Evolutionary conservation across 2,329 filamentous ascomycete genomes (phyloP).

Genomic region (Aureobasidium pullulans): DNA sequence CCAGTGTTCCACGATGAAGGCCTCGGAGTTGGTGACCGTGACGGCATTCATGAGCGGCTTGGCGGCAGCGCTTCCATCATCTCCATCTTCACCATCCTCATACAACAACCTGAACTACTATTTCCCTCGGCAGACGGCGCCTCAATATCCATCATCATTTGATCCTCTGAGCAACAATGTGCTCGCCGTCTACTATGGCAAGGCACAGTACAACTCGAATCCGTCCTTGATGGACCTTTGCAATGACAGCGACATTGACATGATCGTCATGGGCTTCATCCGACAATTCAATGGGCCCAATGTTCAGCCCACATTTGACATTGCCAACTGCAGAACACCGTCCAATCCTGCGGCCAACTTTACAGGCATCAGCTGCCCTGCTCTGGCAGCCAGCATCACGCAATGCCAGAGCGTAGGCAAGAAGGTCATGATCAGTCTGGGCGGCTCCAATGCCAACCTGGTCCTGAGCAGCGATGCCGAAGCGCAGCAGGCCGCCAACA

Average conservation of each 20-base stretch:
- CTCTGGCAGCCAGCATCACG: conserved; percentile 28
- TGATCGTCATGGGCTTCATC: conserved; percentile 11
- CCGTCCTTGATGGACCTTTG: conserved; percentile 2
- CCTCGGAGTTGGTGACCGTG: not conserved
- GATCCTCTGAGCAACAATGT: not conserved
- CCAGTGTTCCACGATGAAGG: not conserved
- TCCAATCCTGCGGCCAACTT: not conserved
- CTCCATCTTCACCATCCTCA: not conserved
- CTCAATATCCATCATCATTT: not conserved
- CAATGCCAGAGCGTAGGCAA: conserved; percentile 37
- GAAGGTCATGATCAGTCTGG: conserved; percentile 41
- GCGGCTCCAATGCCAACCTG: conserved; percentile 34
- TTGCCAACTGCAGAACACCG: not conserved
- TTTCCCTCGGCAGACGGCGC: not conserved
- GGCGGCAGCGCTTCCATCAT: not conserved
- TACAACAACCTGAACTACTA: not conserved
- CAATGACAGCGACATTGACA: not conserved
- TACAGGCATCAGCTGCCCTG: not conserved
- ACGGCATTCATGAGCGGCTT: not conserved
- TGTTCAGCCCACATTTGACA: conserved; percentile 2
- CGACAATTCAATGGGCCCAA: conserved; percentile 2
- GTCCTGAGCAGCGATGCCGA: conserved; percentile 29
- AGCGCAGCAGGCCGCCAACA: conserved; percentile 36
- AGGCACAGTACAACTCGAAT: not conserved
- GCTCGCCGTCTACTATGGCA: conserved; percentile 14